A percentile compares a stretch with the other conserved stretches of the same genome.
These are phyloP conservation scores for Gigaspora rosea DNA, from an alignment of 192 early-diverging fungal species.

Conservation along the genomic window DNA sequence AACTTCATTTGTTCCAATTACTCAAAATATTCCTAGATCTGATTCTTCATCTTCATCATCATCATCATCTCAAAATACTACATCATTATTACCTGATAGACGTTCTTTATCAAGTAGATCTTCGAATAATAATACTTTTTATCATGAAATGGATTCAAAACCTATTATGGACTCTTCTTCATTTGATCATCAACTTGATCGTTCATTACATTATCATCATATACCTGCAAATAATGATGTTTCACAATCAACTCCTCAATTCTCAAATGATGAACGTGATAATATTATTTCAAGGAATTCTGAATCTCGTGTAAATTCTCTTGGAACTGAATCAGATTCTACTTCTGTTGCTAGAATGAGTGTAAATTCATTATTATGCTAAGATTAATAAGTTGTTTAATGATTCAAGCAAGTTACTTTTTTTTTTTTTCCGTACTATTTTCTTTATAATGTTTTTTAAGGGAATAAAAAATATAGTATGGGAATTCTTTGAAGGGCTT, in stretches of 20 bases:
- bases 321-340: neutral
- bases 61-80: neutral
- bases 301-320: neutral
- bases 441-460: no score
- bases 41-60: neutral
- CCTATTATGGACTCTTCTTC: neutral
- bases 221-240: neutral
- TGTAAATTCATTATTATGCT: constrained; percentile 28
- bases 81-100: neutral
- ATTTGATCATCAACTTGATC: neutral
- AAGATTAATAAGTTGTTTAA: neutral
- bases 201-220: neutral
- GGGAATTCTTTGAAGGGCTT: no score
- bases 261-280: neutral
- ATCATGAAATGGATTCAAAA: no score
- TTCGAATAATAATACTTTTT: no score
- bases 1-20: neutral
- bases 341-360: constrained; percentile 2
- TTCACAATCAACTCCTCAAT: neutral
- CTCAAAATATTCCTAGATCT: neutral
- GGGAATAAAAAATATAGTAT: no score
- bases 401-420: no score
- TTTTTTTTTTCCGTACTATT: no score
- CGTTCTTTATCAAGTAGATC: no score
- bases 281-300: neutral